Conservation (phyloP, 1,284 basidiomycete species). For the Moesziomyces sp. region DNA sequence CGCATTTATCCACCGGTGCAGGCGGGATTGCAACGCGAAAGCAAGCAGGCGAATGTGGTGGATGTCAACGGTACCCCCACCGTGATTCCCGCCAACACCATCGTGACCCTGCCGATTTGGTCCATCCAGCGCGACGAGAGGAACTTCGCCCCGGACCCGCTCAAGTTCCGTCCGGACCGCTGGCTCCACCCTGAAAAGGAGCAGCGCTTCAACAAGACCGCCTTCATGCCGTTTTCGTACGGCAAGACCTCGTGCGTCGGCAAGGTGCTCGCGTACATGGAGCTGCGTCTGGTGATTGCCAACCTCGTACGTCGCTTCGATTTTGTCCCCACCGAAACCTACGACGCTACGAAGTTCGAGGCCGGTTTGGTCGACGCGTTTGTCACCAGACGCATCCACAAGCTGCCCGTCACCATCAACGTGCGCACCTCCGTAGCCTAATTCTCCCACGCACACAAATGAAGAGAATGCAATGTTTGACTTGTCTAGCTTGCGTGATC, state of each 20-base stretch:
- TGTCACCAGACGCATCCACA: constrained; percentile 16
- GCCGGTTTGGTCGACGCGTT: constrained; percentile 17
- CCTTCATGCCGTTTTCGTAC: constrained; percentile 39
- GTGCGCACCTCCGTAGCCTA: constrained; percentile 13
- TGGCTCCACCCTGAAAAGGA: constrained; percentile 33
- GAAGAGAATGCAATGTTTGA: too few species aligned
- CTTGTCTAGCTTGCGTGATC: too few species aligned
- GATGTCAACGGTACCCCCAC: constrained; percentile 19
- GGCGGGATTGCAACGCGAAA: constrained; percentile 35
- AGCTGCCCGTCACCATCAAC: constrained; percentile 17
- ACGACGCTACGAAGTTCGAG: constrained; percentile 23
- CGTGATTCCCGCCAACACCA: constrained; percentile 22
- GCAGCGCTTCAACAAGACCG: constrained; percentile 20
- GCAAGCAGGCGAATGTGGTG: constrained; percentile 5
- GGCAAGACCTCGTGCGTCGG: constrained; percentile 40
- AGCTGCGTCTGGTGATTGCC: constrained; percentile 26
- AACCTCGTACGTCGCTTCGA: constrained; percentile 36
- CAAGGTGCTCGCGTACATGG: constrained; percentile 37
- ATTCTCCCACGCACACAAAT: not conserved
- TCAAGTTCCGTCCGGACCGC: constrained; percentile 30
- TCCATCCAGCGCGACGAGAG: constrained; percentile 33
- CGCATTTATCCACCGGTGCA: constrained; percentile 40
- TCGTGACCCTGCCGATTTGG: constrained; percentile 36
- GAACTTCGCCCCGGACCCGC: constrained; percentile 35
- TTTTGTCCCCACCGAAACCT: constrained; percentile 14